A percentile compares a stretch with the other conserved stretches of the same genome.
These are phyloP conservation scores for Kuraishia floccosa DNA, from an alignment of 805 yeast genomes.

Conservation along the genomic window DNA sequence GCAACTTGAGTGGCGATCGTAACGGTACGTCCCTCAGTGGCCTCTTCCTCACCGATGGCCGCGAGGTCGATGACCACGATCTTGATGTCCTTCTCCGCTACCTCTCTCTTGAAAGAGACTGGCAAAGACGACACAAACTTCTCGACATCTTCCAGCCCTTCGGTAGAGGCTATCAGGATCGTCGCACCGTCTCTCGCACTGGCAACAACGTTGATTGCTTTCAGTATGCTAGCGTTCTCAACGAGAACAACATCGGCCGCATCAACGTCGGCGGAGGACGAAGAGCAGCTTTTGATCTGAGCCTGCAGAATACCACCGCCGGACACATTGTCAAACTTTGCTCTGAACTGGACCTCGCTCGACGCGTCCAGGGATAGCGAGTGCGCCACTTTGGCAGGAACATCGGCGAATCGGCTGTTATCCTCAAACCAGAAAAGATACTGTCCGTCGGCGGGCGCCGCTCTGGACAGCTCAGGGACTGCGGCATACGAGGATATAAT, in stretches of 20 bases:
- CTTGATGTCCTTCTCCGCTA: constrained; percentile 39
- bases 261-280: constrained; percentile 28
- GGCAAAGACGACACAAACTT: constrained; percentile 44
- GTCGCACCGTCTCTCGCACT: constrained; percentile 46
- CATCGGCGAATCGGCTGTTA: constrained; percentile 38
- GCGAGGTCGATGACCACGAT: constrained; percentile 52
- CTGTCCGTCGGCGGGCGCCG: constrained; percentile 30
- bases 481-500: constrained; percentile 30
- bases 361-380: constrained; percentile 54
- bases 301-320: constrained; percentile 72
- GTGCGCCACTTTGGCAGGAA: constrained; percentile 57
- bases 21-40: constrained; percentile 65
- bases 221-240: constrained; percentile 44
- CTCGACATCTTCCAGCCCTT: constrained; percentile 26
- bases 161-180: constrained; percentile 32
- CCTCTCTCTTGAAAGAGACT: constrained; percentile 33
- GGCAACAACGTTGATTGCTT: constrained; percentile 49
- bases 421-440: constrained; percentile 63
- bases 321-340: constrained; percentile 59
- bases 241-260: constrained; percentile 56
- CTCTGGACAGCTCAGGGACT: constrained; percentile 15
- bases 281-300: constrained; percentile 31
- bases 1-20: constrained; percentile 70
- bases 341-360: constrained; percentile 40
- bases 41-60: constrained; percentile 52